Conservation (phyloP, 2,329 filamentous ascomycete genomes). For the Cercospora berteroae region DNA sequence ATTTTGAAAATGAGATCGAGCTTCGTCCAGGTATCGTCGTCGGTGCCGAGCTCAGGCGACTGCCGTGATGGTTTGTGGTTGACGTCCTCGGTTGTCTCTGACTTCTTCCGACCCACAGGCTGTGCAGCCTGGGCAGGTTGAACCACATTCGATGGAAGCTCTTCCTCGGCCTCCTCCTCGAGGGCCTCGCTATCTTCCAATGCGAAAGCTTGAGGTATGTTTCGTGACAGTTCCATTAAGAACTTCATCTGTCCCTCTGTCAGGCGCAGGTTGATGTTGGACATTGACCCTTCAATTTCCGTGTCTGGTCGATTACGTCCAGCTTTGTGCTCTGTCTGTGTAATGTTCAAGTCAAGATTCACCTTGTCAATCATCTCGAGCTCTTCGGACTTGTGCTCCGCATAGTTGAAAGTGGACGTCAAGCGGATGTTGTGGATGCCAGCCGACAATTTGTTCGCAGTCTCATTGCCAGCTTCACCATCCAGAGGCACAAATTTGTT, state of each 20-base stretch:
- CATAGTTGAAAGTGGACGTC: constrained; percentile 84
- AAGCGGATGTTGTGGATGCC: constrained; percentile 90
- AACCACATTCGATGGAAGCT: constrained; percentile 61
- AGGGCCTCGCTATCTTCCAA: constrained; percentile 66
- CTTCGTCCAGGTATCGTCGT: constrained; percentile 79
- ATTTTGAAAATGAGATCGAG: constrained; percentile 89
- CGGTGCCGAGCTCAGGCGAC: constrained; percentile 66
- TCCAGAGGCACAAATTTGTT: constrained; percentile 87
- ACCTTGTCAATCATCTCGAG: constrained; percentile 97
- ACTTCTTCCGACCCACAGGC: constrained; percentile 46
- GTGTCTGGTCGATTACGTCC: constrained; percentile 80
- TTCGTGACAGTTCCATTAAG: constrained; percentile 78
- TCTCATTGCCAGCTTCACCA: constrained; percentile 67
- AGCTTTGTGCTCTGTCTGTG: constrained; percentile 79
- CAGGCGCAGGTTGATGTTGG: constrained; percentile 83
- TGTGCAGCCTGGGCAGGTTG: constrained; percentile 51
- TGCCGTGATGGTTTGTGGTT: constrained; percentile 35
- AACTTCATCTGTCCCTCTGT: constrained; percentile 92
- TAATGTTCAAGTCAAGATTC: constrained; percentile 88
- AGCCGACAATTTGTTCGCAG: constrained; percentile 84
- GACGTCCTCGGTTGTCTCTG: constrained; percentile 16
- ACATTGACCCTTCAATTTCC: constrained; percentile 88
- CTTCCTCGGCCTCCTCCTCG: constrained; percentile 70
- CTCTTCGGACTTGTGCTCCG: constrained; percentile 70
- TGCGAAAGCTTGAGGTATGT: constrained; percentile 83